Evolutionary conservation across 2,329 filamentous ascomycete genomes (phyloP).

Genomic region (Pseudocercospora vitis): DNA sequence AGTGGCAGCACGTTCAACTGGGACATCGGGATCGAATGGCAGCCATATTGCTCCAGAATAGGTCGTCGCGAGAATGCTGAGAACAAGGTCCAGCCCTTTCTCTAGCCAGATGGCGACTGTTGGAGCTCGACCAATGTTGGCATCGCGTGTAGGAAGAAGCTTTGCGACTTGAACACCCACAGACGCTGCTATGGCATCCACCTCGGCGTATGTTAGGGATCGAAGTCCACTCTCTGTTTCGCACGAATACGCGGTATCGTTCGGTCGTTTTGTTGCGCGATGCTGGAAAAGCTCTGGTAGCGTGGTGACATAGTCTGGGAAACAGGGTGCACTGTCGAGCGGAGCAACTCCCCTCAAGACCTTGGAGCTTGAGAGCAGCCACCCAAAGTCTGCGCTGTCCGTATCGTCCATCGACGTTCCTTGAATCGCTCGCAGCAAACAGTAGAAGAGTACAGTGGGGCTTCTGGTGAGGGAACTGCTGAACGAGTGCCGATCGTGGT

Average conservation of each 20-base stretch:
- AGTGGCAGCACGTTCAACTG: slow-evolving; percentile 24
- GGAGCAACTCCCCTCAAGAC: slow-evolving; percentile 22
- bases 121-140: slow-evolving; percentile 10
- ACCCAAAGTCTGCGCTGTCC: neutral
- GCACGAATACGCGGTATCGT: slow-evolving; percentile 25
- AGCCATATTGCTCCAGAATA: slow-evolving; percentile 32
- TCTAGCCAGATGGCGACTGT: slow-evolving; percentile 29
- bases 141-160: neutral
- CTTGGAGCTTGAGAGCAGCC: slow-evolving; percentile 10
- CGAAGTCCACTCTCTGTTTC: slow-evolving; percentile 20
- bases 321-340: slow-evolving; percentile 19
- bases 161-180: slow-evolving; percentile 16
- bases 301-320: slow-evolving; percentile 23
- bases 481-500: neutral
- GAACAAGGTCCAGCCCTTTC: slow-evolving; percentile 27
- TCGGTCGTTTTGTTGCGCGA: slow-evolving; percentile 17
- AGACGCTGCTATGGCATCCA: slow-evolving; percentile 22
- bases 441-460: neutral
- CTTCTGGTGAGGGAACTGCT: neutral
- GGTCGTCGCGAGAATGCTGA: slow-evolving; percentile 28
- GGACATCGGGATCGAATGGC: slow-evolving; percentile 29
- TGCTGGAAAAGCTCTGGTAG: slow-evolving; percentile 25
- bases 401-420: neutral
- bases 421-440: neutral
- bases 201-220: slow-evolving; percentile 24